Evolutionary conservation across 2,329 filamentous ascomycete genomes (phyloP).

Genomic region (Chaetoscypha palmicola): DNA sequence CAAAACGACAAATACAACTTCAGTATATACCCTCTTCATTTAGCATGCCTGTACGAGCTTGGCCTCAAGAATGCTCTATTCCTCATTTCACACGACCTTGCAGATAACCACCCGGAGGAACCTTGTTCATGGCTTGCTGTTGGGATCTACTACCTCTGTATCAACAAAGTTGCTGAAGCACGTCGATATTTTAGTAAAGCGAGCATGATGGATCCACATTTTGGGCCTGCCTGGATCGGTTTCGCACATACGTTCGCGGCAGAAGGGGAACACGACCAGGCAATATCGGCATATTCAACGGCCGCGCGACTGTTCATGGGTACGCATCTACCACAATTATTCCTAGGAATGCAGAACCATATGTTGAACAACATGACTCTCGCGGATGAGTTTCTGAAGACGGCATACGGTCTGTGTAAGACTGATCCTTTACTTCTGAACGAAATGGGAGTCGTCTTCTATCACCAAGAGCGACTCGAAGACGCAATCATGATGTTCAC

Average conservation of each 20-base stretch:
- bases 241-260: slow-evolving; percentile 98
- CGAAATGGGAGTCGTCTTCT: slow-evolving; percentile 92
- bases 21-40: slow-evolving; percentile 77
- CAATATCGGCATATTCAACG: slow-evolving; percentile 94
- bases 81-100: slow-evolving; percentile 83
- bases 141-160: slow-evolving; percentile 88
- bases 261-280: slow-evolving; percentile 96
- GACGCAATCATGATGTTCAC: slow-evolving; percentile 73
- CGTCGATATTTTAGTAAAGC: slow-evolving; percentile 95
- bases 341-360: slow-evolving; percentile 97
- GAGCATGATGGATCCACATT: slow-evolving; percentile 95
- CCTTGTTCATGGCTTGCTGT: slow-evolving; percentile 91
- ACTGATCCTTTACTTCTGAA: slow-evolving; percentile 88
- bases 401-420: slow-evolving; percentile 74
- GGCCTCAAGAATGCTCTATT: slow-evolving; percentile 83
- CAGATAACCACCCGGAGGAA: slow-evolving; percentile 85
- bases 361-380: slow-evolving; percentile 91
- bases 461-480: slow-evolving; percentile 75
- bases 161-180: slow-evolving; percentile 84
- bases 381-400: slow-evolving; percentile 89
- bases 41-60: slow-evolving; percentile 86
- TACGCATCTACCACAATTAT: slow-evolving; percentile 90
- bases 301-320: slow-evolving; percentile 93
- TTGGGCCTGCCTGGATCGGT: slow-evolving; percentile 95
- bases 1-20: slow-evolving; percentile 85